These are phyloP conservation scores for Saccharomyces paradoxus DNA, from an alignment of 805 yeast species.

Conservation along the genomic window DNA sequence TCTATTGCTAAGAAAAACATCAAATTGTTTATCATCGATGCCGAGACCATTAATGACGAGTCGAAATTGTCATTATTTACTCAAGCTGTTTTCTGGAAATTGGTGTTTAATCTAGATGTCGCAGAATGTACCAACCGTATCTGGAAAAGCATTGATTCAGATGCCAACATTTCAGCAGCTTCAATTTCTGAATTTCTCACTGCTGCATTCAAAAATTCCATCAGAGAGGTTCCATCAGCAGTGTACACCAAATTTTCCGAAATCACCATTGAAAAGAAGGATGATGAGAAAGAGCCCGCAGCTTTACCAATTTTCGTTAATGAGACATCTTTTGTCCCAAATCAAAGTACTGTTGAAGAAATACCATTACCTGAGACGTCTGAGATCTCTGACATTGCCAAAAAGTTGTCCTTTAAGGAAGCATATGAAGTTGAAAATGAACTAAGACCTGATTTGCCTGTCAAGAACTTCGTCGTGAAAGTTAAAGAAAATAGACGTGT, in stretches of 20 bases:
- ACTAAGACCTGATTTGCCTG: conserved; percentile 85
- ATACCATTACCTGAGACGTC: conserved; percentile 32
- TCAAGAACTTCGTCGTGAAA: conserved; percentile 74
- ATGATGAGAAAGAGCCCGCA: conserved; percentile 23
- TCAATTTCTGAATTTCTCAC: conserved; percentile 60
- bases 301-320: conserved; percentile 44
- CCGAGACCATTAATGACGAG: conserved; percentile 54
- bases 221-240: conserved; percentile 33
- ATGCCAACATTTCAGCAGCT: conserved; percentile 69
- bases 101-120: conserved; percentile 45
- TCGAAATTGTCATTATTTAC: conserved; percentile 61
- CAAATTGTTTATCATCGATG: conserved; percentile 52
- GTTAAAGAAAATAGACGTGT: conserved; percentile 88
- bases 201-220: conserved; percentile 41
- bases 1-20: conserved; percentile 45
- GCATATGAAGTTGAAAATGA: conserved; percentile 52
- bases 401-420: conserved; percentile 72
- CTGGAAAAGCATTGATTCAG: conserved; percentile 73
- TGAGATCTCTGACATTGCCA: conserved; percentile 46
- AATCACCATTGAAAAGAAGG: conserved; percentile 31
- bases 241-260: conserved; percentile 6
- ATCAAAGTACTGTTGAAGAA: conserved; percentile 41
- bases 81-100: conserved; percentile 76
- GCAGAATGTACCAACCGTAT: conserved; percentile 50
- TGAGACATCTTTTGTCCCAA: conserved; percentile 61